Base-by-base conservation (phyloP, 192 early-diverging fungal genomes). In the Coemansia sp. region DNA sequence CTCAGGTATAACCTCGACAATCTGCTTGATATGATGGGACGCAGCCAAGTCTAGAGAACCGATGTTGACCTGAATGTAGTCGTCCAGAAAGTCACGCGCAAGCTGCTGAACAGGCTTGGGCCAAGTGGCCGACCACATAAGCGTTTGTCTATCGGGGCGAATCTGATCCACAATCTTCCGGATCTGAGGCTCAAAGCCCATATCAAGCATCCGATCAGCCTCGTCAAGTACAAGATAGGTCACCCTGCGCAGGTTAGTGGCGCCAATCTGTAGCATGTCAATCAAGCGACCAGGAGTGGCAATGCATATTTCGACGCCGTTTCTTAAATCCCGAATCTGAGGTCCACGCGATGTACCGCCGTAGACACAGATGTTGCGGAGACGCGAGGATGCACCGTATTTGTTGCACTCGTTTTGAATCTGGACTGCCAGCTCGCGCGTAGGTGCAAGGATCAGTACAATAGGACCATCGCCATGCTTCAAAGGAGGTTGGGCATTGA, bases 121-220 rank as follows among this genome's bases (percentile, higher is more conserved):
- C 96, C 96, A 99, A 6, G 98, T 99, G 10, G 98, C 98, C 76
- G 93, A 95, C 94, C 95, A 99, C 94, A 99, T 96, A 52, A 99
- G 88, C 19, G 96, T 99, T 77, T 99, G 98, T 65, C 98, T 86
- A 68, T 99, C 96, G 41, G 95, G 96, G 5, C 95, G 89, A 78
- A 98, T 97, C 78, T 95, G 95, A 62, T 95, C 94, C 11, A 99
- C 94, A 68, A 99, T 97, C 76, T 95, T 94, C 66, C 96, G 90
- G 75, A 99, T 96, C 78, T 99, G 96, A 51, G 94, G 94, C 84
- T 99, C 97, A 72, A 97, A 98, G 68, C 97, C 96, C 96, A 99
- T 98, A 77, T 99, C 97, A 65, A 99, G 81, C 97, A 97, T 97
- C 60, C 95, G 89, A 80, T 99, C 97, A n/a, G 97, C 97, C 76